Percentiles rank a stretch among this genome's conserved stretches.
Evolutionary conservation across 306 rosid species (phyloP).

Genomic region (Lablab purpureus): DNA sequence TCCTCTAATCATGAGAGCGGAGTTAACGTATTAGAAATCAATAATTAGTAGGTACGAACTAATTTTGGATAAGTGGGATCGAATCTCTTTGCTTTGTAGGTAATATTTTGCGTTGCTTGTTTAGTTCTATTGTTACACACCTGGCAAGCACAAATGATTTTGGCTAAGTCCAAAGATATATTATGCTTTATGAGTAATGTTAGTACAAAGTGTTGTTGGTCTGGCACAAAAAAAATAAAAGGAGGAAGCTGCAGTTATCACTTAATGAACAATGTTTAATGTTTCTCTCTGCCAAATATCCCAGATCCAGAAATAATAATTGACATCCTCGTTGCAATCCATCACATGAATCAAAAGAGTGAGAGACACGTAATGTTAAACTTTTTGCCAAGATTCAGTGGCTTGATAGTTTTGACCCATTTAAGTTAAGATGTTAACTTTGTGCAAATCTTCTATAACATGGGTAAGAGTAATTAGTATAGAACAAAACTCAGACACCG

Average conservation of each 20-base stretch:
- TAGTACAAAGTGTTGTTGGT: background rate
- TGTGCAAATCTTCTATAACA: constrained; percentile 26
- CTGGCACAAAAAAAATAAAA: background rate
- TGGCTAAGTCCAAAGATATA: background rate
- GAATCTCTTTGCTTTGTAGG: constrained; percentile 14
- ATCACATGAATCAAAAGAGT: background rate
- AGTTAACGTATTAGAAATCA: background rate
- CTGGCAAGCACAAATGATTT: constrained; percentile 40
- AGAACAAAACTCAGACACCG: background rate
- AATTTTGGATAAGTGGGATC: constrained; percentile 37
- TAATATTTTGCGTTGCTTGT: background rate
- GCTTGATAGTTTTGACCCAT: background rate
- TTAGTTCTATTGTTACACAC: constrained; percentile 17
- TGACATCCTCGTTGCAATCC: background rate
- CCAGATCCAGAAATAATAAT: background rate
- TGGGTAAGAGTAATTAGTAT: constrained; percentile 12
- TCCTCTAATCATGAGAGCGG: no score
- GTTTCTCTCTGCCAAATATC: background rate
- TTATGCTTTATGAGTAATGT: background rate
- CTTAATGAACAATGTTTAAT: background rate
- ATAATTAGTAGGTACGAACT: constrained; percentile 1
- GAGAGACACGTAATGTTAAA: constrained; percentile 20
- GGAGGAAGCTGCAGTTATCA: background rate
- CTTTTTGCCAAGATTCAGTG: background rate
- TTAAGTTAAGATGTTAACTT: background rate